phyloP scores from a whole-genome alignment of 2,329 filamentous ascomycete genomes.

The Fonsecaea nubica region DNA sequence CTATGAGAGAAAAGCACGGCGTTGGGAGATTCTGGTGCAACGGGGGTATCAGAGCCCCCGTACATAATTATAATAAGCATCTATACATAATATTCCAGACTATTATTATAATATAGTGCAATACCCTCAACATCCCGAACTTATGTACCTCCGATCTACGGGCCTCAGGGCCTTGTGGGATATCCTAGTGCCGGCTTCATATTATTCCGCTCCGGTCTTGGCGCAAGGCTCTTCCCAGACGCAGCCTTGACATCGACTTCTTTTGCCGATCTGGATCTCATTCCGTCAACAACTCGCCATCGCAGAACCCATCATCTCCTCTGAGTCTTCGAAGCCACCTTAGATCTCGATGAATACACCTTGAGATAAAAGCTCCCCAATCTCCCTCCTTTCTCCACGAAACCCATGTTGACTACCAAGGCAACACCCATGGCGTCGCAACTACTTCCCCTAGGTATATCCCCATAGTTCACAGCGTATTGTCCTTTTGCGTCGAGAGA shows the following conservation, averaged over 20 bases:
- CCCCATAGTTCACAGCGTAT: not conserved
- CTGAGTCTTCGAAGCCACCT: not conserved
- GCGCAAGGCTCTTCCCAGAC: not conserved
- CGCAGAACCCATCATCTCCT: not conserved
- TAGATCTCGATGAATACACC: not conserved
- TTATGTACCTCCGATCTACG: not conserved
- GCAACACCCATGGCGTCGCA: constrained; percentile 69
- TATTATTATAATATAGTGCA: not conserved
- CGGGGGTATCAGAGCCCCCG: not conserved
- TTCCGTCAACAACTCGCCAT: not conserved
- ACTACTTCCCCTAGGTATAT: constrained; percentile 72
- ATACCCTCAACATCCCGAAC: not conserved
- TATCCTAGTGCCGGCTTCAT: not conserved
- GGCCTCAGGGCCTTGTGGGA: too few relatives aligned
- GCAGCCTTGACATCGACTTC: not conserved
- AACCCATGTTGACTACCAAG: constrained; percentile 4
- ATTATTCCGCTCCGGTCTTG: not conserved
- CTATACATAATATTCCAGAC: not conserved
- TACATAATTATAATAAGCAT: not conserved
- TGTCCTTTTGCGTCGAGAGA: not conserved
- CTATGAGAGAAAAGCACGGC: not conserved
- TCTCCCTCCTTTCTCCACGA: not conserved
- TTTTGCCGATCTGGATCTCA: not conserved
- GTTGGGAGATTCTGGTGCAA: not conserved
- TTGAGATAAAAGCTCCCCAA: not conserved